These are phyloP conservation scores for Ophiocordyceps unilateralis DNA, from an alignment of 2,329 filamentous ascomycete genomes.

Conservation along the genomic window DNA sequence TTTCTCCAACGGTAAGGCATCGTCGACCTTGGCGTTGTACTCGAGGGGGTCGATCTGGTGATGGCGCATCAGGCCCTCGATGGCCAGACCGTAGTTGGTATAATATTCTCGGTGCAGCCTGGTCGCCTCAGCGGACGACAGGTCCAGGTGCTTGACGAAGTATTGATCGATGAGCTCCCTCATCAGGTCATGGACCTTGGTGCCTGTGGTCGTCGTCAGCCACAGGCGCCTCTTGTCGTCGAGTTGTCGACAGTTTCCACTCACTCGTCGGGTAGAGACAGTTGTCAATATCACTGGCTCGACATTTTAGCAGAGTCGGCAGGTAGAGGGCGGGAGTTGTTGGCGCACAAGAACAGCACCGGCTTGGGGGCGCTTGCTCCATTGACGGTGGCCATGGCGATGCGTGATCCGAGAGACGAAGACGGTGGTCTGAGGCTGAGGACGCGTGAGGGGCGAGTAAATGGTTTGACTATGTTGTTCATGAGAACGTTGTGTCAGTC, in stretches of 20 bases:
- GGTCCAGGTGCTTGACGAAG: slow-evolving; percentile 50
- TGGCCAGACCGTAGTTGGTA: slow-evolving; percentile 87
- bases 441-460: too few species aligned
- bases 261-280: slow-evolving; percentile 82
- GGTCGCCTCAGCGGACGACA: slow-evolving; percentile 63
- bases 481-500: too few species aligned
- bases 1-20: slow-evolving; percentile 73
- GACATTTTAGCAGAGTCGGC: neutral
- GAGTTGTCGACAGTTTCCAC: slow-evolving; percentile 11
- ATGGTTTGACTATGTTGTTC: neutral
- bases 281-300: slow-evolving; percentile 87
- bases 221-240: neutral
- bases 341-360: slow-evolving; percentile 25
- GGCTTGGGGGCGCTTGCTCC: slow-evolving; percentile 17
- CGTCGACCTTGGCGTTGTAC: slow-evolving; percentile 89
- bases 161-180: slow-evolving; percentile 56
- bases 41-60: slow-evolving; percentile 91
- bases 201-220: slow-evolving; percentile 26
- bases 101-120: slow-evolving; percentile 86
- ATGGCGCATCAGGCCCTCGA: slow-evolving; percentile 83
- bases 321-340: neutral
- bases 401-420: neutral
- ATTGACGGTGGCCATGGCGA: slow-evolving; percentile 16
- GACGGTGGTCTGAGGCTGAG: too few species aligned
- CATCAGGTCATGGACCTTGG: slow-evolving; percentile 81